Base-by-base conservation (phyloP, 1,139 yeast species). In the Diutina rugosa region DNA sequence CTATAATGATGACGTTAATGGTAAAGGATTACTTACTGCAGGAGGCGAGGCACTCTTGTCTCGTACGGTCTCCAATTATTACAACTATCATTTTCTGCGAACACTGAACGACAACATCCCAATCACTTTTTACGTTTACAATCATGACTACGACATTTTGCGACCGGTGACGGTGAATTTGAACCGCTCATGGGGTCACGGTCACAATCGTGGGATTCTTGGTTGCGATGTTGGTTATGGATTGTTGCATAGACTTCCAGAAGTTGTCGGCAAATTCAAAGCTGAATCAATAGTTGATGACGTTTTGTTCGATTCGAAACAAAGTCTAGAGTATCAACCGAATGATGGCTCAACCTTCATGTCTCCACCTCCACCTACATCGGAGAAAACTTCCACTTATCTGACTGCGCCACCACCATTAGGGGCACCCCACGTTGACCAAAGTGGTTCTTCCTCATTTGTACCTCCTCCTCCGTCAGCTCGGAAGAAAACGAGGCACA, bases 191-290 rank as follows among this genome's bases (percentile, higher is more conserved):
- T 76, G 80, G 80, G 72, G 76, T 1, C 64, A 65, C 26, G 79
- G 76, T 5, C 90, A 91, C 2, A 77, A 77, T 59, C 78, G 76
- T 59, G 97, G 97, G 0, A 74, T 90, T 46, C 73, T 93, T 51
- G 99, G 99, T 1, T 91, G 97, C 70, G 96, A 91, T 62, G 95
- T 93, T 10, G 98, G 97, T 0, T 91, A 90, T 65, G 98, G 98
- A 0, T 75, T 87, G 57, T 73, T 93, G 56, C 98, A 93, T 66
- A 76, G 96, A 61, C 72, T 93, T 18, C 97, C 97, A 1, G 86
- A 82, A 9, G 85, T 81, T 6, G 69, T 78, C 8, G 85, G 84
- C 0, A 78, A 80, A 62, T 78, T 74, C 58, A 75, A 69, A 14
- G 61, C 58, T 26, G 64, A 51, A 5, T 51, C 54, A 16, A 61